A percentile compares a stretch with the other conserved stretches of the same genome.
Conservation (phyloP, 495 filamentous ascomycete species). For the Opeltia flavorubescens region DNA sequence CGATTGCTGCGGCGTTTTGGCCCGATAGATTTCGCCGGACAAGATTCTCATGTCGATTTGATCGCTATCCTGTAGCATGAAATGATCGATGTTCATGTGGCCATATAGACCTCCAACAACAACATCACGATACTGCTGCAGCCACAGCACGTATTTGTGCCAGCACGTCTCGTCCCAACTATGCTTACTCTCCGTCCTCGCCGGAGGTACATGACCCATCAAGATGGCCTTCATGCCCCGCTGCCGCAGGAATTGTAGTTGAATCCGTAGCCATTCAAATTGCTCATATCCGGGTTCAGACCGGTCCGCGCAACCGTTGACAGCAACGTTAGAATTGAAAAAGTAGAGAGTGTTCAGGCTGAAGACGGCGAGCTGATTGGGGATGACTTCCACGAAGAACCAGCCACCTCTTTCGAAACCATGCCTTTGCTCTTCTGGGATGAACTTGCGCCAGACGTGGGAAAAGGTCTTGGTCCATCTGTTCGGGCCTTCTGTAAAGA, state of each 20-base stretch:
- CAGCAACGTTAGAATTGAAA: slow-evolving; percentile 78
- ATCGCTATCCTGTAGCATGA: slow-evolving; percentile 77
- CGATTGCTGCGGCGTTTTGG: slow-evolving; percentile 6
- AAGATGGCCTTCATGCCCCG: slow-evolving; percentile 90
- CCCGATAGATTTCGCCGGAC: slow-evolving; percentile 17
- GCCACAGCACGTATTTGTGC: slow-evolving; percentile 93
- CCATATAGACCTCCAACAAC: slow-evolving; percentile 68
- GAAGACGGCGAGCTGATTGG: slow-evolving; percentile 72
- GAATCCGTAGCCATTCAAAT: slow-evolving; percentile 92
- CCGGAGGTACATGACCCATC: slow-evolving; percentile 87
- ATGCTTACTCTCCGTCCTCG: slow-evolving; percentile 64
- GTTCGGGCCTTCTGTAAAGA: slow-evolving; percentile 74
- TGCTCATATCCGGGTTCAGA: slow-evolving; percentile 84
- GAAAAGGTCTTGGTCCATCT: slow-evolving; percentile 60
- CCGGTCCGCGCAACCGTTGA: slow-evolving; percentile 69
- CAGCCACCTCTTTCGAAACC: slow-evolving; percentile 85
- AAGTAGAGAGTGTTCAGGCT: slow-evolving; percentile 97
- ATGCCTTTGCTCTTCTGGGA: slow-evolving; percentile 87
- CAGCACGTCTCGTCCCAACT: slow-evolving; percentile 93
- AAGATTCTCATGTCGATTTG: slow-evolving; percentile 48
- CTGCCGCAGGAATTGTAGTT: slow-evolving; percentile 66
- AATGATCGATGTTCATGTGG: slow-evolving; percentile 99
- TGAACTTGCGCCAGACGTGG: slow-evolving; percentile 69
- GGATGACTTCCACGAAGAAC: slow-evolving; percentile 88
- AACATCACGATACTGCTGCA: slow-evolving; percentile 81